Percentiles rank a stretch among this genome's conserved stretches.
These are phyloP conservation scores for Gillenia trifoliata DNA, from an alignment of 306 rosid species.

Conservation along the genomic window DNA sequence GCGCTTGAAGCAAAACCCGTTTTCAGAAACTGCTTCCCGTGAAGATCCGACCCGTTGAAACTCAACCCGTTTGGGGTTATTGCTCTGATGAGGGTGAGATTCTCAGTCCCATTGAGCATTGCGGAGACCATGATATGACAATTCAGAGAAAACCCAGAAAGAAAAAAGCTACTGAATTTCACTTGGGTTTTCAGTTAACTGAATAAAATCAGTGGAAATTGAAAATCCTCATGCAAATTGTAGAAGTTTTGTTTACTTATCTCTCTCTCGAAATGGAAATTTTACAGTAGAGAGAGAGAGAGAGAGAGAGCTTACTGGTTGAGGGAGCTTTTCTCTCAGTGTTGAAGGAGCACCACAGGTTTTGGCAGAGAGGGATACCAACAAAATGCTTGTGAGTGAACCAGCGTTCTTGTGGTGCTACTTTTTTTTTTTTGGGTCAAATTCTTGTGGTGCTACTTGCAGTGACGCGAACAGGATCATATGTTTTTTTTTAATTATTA, in stretches of 20 bases:
- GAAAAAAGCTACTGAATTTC: conserved; percentile 13
- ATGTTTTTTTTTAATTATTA: too few relatives aligned
- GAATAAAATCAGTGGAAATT: not conserved
- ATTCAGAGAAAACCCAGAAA: not conserved
- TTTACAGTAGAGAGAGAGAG: not conserved
- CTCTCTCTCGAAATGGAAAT: not conserved
- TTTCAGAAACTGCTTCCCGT: conserved; percentile 37
- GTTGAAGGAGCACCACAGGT: conserved; percentile 18
- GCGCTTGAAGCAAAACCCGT: conserved; percentile 24
- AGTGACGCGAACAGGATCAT: too few relatives aligned
- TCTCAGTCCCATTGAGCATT: conserved; percentile 65
- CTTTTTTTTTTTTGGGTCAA: not conserved
- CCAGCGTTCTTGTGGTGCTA: not conserved
- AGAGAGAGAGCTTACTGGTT: not conserved
- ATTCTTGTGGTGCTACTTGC: not conserved
- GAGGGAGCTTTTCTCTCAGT: not conserved
- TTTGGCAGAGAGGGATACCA: not conserved
- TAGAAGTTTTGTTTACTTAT: not conserved
- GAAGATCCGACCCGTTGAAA: conserved; percentile 44
- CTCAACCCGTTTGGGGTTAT: conserved; percentile 46
- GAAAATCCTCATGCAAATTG: conserved; percentile 9
- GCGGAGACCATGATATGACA: conserved; percentile 56
- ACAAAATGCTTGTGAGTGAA: conserved; percentile 4
- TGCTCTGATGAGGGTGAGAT: conserved; percentile 37
- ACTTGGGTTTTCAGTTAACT: conserved; percentile 5